Percentiles rank a stretch among this genome's conserved stretches.
Evolutionary conservation across 441 rosid genomes (phyloP).

Genomic region (Croton setiger): DNA sequence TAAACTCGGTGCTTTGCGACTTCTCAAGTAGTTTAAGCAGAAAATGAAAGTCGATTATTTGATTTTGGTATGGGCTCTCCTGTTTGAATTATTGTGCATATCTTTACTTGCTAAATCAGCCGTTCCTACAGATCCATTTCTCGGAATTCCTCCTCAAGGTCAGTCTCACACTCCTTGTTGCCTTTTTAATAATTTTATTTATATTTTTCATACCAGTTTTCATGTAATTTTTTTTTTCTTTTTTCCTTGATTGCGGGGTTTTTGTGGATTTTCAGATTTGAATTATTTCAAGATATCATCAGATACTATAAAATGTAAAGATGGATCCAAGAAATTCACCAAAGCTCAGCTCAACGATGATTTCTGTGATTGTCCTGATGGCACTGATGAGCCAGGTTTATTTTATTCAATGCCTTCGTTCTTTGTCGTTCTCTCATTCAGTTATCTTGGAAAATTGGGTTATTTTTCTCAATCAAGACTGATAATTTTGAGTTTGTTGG

Average conservation of each 20-base stretch:
- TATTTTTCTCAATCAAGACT: too few species aligned
- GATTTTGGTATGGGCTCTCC: background rate
- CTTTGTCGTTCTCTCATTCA: background rate
- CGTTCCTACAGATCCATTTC: conserved; percentile 42
- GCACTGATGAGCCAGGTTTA: conserved; percentile 87
- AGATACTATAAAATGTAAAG: conserved; percentile 63
- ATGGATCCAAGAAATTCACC: conserved; percentile 76
- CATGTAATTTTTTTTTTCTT: background rate
- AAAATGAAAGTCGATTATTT: conserved; percentile 16
- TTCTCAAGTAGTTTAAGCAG: background rate
- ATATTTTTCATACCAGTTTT: background rate
- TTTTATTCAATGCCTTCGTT: background rate
- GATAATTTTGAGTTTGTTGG: background rate
- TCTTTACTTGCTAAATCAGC: conserved; percentile 43
- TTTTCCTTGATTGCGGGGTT: background rate
- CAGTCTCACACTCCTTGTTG: background rate
- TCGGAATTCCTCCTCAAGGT: conserved; percentile 32
- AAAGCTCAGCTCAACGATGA: conserved; percentile 83
- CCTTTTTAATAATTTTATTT: background rate
- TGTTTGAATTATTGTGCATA: conserved; percentile 25
- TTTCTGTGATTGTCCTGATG: conserved; percentile 89
- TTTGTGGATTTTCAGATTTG: conserved; percentile 47
- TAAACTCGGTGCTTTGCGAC: too few species aligned
- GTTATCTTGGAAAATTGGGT: background rate
- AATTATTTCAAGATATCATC: conserved; percentile 49